phyloP scores from a whole-genome alignment of 352 stramenopile species.

The Globisporangium paddicum region DNA sequence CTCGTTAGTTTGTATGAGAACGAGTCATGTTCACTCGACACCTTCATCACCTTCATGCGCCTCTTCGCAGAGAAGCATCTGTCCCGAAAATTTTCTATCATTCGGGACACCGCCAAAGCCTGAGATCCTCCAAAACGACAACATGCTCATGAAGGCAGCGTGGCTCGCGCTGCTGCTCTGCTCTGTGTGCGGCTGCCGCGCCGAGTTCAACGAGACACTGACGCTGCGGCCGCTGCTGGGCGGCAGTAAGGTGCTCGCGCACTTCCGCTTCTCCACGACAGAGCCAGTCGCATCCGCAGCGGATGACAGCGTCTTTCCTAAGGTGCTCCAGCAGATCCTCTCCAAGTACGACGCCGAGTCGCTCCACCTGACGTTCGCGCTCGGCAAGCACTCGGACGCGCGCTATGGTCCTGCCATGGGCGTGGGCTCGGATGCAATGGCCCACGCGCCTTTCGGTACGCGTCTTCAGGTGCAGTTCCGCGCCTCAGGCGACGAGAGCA shows the following conservation, averaged over 20 bases:
- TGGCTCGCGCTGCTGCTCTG: conserved; percentile 16
- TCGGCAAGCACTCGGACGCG: conserved; percentile 52
- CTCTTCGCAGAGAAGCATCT: not conserved
- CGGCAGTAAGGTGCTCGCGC: conserved; percentile 42
- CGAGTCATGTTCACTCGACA: not conserved
- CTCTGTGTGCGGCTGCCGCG: conserved; percentile 1
- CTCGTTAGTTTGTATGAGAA: too few species aligned
- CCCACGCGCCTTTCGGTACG: conserved; percentile 56
- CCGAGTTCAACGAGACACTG: conserved; percentile 45
- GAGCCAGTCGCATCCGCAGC: conserved; percentile 2
- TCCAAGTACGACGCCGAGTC: conserved; percentile 65
- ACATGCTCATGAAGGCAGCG: not conserved
- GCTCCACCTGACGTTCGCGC: conserved; percentile 60
- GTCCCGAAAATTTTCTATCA: not conserved
- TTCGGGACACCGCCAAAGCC: not conserved
- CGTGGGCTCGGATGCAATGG: conserved; percentile 6
- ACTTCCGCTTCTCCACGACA: conserved; percentile 50
- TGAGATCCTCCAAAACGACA: not conserved
- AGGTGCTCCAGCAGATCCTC: conserved; percentile 64
- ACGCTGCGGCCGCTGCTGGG: conserved; percentile 42
- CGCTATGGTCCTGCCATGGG: conserved; percentile 33
- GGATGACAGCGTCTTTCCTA: conserved; percentile 27
- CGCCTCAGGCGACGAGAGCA: conserved; percentile 1
- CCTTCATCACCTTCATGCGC: not conserved
- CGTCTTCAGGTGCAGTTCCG: conserved; percentile 51